Evolutionary conservation across 2,329 filamentous ascomycete species (phyloP).

Genomic region (Cercospora zeae-maydis): DNA sequence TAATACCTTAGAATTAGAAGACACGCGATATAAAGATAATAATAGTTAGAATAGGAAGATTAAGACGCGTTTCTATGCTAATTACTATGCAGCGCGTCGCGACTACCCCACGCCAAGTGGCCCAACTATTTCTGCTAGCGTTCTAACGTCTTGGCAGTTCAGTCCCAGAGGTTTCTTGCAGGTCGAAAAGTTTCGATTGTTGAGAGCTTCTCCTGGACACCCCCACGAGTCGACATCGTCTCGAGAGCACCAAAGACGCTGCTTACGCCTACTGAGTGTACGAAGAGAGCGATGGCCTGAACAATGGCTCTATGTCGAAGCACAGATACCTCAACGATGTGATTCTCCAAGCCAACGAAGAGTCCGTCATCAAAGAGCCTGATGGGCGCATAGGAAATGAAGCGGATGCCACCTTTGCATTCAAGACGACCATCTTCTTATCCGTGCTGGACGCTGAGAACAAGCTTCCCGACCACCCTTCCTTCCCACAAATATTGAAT

Average conservation of each 20-base stretch:
- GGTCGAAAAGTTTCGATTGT: no score
- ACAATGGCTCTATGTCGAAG: not conserved
- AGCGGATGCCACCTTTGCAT: no score
- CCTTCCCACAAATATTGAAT: slow-evolving; percentile 30
- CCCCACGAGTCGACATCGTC: no score
- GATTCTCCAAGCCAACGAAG: not conserved
- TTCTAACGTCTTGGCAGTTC: not conserved
- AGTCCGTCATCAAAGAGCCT: not conserved
- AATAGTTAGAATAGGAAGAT: no score
- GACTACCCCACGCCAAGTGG: no score
- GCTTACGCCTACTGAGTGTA: not conserved
- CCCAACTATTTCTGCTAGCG: no score
- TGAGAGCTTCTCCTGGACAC: no score
- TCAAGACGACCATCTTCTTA: not conserved
- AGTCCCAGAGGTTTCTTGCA: not conserved
- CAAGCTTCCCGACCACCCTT: slow-evolving; percentile 35
- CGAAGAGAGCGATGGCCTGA: not conserved
- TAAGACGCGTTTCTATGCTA: no score
- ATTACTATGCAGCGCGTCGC: no score
- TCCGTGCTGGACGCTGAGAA: slow-evolving; percentile 17
- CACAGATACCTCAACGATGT: not conserved
- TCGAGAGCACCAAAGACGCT: no score
- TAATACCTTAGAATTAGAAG: no score
- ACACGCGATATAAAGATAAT: no score
- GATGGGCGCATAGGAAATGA: not conserved